Conservation (phyloP, 1,284 basidiomycete genomes). For the Ustilago tritici region DNA sequence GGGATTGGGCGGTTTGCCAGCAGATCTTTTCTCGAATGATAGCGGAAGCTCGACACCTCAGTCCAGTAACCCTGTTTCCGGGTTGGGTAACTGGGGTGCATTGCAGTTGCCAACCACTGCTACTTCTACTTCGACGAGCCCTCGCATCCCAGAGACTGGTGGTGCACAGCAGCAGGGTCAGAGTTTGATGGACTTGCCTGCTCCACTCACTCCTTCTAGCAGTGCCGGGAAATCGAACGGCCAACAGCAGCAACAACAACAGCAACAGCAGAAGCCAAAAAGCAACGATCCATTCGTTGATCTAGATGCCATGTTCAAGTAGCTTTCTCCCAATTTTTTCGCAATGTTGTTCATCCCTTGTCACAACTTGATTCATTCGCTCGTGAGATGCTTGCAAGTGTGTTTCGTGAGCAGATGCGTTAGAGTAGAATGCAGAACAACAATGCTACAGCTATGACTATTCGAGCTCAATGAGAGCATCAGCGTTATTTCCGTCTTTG, state of each 20-base stretch:
- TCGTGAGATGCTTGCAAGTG: not conserved
- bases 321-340: not conserved
- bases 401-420: not conserved
- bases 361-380: not conserved
- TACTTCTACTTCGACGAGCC: conserved; percentile 38
- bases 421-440: not conserved
- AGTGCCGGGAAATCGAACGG: conserved; percentile 8
- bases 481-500: conserved; percentile 7
- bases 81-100: conserved; percentile 58
- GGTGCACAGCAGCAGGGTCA: not conserved
- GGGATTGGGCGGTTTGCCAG: conserved; percentile 36
- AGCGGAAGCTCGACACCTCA: conserved; percentile 29
- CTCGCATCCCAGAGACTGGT: conserved; percentile 24
- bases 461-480: conserved; percentile 31
- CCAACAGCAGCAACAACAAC: conserved; percentile 9
- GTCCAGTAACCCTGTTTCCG: conserved; percentile 32
- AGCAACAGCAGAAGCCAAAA: conserved; percentile 31
- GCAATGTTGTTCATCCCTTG: not conserved
- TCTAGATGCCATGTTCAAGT: conserved; percentile 62
- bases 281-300: conserved; percentile 63
- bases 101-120: conserved; percentile 55
- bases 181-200: conserved; percentile 24
- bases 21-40: conserved; percentile 43
- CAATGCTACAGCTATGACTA: not conserved
- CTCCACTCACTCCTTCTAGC: conserved; percentile 20